Evolutionary conservation across 371 early-diverging fungal species (phyloP), one percentile per base, ranked within the genome.

Genomic region (Rhizopus stolonifer): DNA sequence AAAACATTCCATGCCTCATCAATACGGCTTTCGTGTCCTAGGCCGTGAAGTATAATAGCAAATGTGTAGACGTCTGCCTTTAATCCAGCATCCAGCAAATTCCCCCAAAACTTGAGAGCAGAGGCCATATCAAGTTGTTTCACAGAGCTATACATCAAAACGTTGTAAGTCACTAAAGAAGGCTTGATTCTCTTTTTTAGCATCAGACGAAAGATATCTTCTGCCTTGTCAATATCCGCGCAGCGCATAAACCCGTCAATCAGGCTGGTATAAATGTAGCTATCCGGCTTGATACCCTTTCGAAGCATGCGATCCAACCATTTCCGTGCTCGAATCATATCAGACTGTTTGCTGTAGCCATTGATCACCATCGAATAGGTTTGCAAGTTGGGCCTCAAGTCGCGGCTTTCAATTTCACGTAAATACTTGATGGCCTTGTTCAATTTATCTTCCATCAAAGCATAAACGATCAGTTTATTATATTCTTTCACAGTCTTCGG

Each of bases 231-330:
- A 4, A 73, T 43, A 49, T 74, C 60, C 0, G 68, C 58, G 8
- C 51, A 49, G n/a, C 74, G 67, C 79, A 79, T 76, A 39, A 71
- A 73, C 1, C 79, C 76, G 46, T 76, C 70, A 38, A 79, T 73
- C 32, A 79, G 47, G 43, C 58, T 66, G 32, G 74, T 79, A 49
- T 74, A 79, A n/a, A 65, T 62, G 49, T 63, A 57, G 1, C 62
- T 72, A 44, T 74, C 70, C 0, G 75, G 69, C 7, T 49, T 19
- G 38, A 70, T 43, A 4, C 26, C 19, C 17, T 67, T 58, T 32
- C 11, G 17, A n/a, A 50, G 31, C 78, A 78, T 74, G 2, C 74
- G 67, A n/a, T 52, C 45, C 2, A 66, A 49, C 70, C 71, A 74
- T 45, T 65, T 64, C 8, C 26, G 47, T 10, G 79, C 75, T 13